A percentile compares a stretch with the other conserved stretches of the same genome.
phyloP scores from a whole-genome alignment of 306 rosid species.

The Lathyrus aphaca region DNA sequence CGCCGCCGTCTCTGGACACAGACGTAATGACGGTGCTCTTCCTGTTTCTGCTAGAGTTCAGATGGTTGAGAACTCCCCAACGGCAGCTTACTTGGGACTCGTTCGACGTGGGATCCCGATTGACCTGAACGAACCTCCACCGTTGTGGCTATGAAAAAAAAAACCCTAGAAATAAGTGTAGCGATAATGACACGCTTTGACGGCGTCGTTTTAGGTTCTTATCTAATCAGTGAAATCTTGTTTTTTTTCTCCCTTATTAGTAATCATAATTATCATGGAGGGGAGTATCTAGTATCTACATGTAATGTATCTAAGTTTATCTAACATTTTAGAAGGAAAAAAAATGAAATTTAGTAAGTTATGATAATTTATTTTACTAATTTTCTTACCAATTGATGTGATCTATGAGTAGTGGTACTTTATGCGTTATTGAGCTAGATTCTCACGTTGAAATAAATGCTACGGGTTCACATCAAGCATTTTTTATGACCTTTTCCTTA shows the following conservation, averaged over 20 bases:
- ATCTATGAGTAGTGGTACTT: background rate
- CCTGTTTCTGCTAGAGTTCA: background rate
- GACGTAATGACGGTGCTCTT: background rate
- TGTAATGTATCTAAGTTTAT: slow-evolving; percentile 28
- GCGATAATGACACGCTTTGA: background rate
- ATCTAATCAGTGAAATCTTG: background rate
- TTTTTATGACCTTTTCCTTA: background rate
- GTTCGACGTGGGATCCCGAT: slow-evolving; percentile 81
- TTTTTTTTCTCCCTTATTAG: background rate
- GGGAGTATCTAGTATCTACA: background rate
- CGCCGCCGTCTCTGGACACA: background rate
- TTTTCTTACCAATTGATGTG: background rate
- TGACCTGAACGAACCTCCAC: slow-evolving; percentile 94
- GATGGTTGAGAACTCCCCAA: slow-evolving; percentile 30
- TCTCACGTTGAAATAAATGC: background rate
- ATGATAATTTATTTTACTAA: slow-evolving; percentile 4
- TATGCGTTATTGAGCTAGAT: slow-evolving; percentile 2
- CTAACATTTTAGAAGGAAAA: slow-evolving; percentile 33
- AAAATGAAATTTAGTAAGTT: background rate
- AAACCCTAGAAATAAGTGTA: background rate
- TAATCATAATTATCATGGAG: background rate
- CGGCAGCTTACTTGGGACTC: slow-evolving; percentile 70
- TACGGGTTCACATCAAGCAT: background rate
- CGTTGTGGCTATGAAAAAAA: slow-evolving; percentile 68
- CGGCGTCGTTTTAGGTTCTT: slow-evolving; percentile 30